Percentiles rank a stretch among this genome's conserved stretches.
phyloP scores from a whole-genome alignment of 225 moss, liverwort and hornwort genomes.

The Thuidium tamariscinum region DNA sequence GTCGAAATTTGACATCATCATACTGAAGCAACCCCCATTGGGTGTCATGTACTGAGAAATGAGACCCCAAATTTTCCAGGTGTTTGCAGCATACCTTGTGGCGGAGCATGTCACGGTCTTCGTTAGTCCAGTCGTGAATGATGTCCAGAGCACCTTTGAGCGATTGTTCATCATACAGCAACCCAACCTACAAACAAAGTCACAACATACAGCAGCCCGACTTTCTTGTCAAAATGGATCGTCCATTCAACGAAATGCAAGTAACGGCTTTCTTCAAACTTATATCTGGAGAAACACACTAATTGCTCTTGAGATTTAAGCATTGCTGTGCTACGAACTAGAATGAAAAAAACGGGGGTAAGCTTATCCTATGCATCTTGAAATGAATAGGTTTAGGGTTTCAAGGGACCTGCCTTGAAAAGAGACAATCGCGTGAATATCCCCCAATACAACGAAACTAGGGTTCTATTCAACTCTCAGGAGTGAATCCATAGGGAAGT shows the following conservation, averaged over 20 bases:
- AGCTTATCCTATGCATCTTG: neutral
- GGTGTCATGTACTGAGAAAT: neutral
- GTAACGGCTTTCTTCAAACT: neutral
- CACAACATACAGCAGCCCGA: neutral
- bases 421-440: neutral
- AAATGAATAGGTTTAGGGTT: neutral
- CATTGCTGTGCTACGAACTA: neutral
- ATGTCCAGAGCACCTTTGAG: constrained; percentile 55
- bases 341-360: neutral
- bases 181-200: constrained; percentile 24
- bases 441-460: neutral
- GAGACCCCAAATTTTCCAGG: neutral
- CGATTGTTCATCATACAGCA: constrained; percentile 68
- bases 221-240: neutral
- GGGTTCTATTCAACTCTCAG: neutral
- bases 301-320: neutral
- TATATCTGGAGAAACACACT: neutral
- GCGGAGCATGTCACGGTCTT: constrained; percentile 69
- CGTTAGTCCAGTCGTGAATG: constrained; percentile 65
- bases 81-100: constrained; percentile 29
- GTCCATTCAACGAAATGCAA: neutral
- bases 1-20: neutral
- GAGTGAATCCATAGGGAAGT: neutral
- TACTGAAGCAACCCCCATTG: neutral
- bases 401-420: no score